Conservation (phyloP, 2,329 filamentous ascomycete genomes). For the Zasmidium cellare region DNA sequence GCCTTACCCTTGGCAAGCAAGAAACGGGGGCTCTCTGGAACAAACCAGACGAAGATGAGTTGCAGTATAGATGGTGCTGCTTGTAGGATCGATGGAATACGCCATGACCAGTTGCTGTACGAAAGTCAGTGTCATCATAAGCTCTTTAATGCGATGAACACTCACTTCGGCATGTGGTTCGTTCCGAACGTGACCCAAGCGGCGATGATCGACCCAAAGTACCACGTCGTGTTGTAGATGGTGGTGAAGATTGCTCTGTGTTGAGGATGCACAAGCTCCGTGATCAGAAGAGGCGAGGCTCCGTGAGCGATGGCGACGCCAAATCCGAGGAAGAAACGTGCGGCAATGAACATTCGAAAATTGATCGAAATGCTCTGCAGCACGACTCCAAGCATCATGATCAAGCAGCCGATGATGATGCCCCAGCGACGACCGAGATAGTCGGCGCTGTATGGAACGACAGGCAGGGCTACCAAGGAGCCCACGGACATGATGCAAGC, state of each 20-base stretch:
- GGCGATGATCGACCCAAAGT: conserved; percentile 47
- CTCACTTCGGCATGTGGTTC: conserved; percentile 34
- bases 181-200: conserved; percentile 51
- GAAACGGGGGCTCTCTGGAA: conserved; percentile 63
- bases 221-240: conserved; percentile 50
- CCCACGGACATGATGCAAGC: conserved; percentile 53
- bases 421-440: conserved; percentile 48
- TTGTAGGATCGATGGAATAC: conserved; percentile 56
- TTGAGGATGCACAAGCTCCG: conserved; percentile 50
- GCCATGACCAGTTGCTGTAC: conserved; percentile 50
- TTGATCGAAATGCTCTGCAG: conserved; percentile 43
- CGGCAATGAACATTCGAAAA: conserved; percentile 47
- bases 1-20: conserved; percentile 53
- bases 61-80: conserved; percentile 48
- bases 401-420: conserved; percentile 48
- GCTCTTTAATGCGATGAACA: too few species aligned
- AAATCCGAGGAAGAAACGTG: conserved; percentile 42
- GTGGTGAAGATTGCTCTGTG: conserved; percentile 51
- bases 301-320: conserved; percentile 43
- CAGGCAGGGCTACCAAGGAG: conserved; percentile 48
- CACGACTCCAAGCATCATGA: conserved; percentile 49
- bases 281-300: conserved; percentile 32
- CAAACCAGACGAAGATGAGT: conserved; percentile 49
- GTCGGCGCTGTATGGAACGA: conserved; percentile 52
- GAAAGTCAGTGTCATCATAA: not conserved